A percentile compares a stretch with the other conserved stretches of the same genome.
Conservation (phyloP, 768 basidiomycete species). For the Leccinum uliginosum region DNA sequence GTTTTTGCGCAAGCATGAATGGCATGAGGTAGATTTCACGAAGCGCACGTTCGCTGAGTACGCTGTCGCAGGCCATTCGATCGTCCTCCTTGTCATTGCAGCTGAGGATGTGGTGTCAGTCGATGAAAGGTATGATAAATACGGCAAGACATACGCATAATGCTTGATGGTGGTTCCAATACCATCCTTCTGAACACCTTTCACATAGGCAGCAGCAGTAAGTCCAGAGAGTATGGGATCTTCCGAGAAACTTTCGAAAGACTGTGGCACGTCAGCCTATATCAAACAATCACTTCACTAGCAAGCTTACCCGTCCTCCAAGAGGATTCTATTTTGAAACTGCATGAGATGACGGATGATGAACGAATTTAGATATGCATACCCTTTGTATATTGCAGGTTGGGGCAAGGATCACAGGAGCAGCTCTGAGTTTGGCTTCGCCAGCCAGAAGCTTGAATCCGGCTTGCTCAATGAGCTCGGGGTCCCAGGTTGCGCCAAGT, state of each 20-base stretch:
- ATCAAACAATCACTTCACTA: not conserved
- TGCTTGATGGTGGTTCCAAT: conserved; percentile 80
- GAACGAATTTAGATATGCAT: conserved; percentile 14
- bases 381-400: conserved; percentile 85
- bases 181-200: conserved; percentile 71
- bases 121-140: not conserved
- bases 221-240: conserved; percentile 72
- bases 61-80: conserved; percentile 54
- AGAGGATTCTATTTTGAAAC: conserved; percentile 50
- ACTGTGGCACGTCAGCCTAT: conserved; percentile 32
- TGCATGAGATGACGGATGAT: not conserved
- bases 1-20: conserved; percentile 55
- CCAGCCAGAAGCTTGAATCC: conserved; percentile 62
- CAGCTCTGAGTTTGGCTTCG: conserved; percentile 68
- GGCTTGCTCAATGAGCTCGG: conserved; percentile 55
- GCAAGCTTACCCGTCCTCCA: conserved; percentile 53
- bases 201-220: conserved; percentile 69
- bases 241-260: conserved; percentile 78
- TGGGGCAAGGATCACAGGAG: conserved; percentile 69
- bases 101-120: conserved; percentile 27
- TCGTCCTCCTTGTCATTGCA: conserved; percentile 84
- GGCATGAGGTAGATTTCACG: conserved; percentile 60
- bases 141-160: conserved; percentile 50
- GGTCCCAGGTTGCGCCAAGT: conserved; percentile 72
- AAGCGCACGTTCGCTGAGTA: conserved; percentile 47